These are phyloP conservation scores for Mycena floridula DNA, from an alignment of 768 basidiomycete species.

Conservation along the genomic window DNA sequence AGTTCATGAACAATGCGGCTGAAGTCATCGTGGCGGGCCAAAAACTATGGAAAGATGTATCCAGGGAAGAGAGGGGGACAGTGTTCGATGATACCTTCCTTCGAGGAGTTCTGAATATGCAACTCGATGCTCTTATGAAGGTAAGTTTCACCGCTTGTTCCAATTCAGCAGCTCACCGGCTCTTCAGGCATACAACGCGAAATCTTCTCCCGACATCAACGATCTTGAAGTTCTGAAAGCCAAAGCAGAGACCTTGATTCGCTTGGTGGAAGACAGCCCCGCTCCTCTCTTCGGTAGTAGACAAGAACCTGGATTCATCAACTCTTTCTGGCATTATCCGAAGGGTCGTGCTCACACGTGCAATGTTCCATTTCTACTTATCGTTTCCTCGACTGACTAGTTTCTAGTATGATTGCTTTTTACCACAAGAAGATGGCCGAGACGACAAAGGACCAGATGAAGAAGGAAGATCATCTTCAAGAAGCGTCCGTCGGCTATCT, in stretches of 20 bases:
- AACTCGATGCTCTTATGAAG: constrained; percentile 12
- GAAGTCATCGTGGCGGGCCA: constrained; percentile 8
- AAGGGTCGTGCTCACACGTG: constrained; percentile 11
- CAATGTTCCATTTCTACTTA: neutral
- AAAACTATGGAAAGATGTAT: constrained; percentile 6
- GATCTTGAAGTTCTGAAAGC: constrained; percentile 4
- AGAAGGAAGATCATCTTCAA: neutral
- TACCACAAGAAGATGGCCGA: constrained; percentile 3
- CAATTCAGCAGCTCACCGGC: no score
- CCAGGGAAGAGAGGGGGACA: constrained; percentile 3
- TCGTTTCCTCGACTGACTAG: neutral
- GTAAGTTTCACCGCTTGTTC: constrained; percentile 4
- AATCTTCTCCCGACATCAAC: neutral
- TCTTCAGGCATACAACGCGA: neutral
- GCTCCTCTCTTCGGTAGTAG: neutral
- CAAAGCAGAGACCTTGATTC: constrained; percentile 9
- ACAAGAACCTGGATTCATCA: constrained; percentile 5
- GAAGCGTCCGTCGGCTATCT: constrained; percentile 10
- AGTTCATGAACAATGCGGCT: constrained; percentile 4
- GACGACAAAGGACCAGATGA: neutral
- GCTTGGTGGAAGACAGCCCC: constrained; percentile 6
- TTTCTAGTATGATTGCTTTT: constrained; percentile 12
- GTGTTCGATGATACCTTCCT: constrained; percentile 12
- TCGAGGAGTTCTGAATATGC: constrained; percentile 8
- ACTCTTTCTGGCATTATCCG: constrained; percentile 12